Evolutionary conservation across 768 basidiomycete genomes (phyloP).

Genomic region (Dioszegia crocea): DNA sequence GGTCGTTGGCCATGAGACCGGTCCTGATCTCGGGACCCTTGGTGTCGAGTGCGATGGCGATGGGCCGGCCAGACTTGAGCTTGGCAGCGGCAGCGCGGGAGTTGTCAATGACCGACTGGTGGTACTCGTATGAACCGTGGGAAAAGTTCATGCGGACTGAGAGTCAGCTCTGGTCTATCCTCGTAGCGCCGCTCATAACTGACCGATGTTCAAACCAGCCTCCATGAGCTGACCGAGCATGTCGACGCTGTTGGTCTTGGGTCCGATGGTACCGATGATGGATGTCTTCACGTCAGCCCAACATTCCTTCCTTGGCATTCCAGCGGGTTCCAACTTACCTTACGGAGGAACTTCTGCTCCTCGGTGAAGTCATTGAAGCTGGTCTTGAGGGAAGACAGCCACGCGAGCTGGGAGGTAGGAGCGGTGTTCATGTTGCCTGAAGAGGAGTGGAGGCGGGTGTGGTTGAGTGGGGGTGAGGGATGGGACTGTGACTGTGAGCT

Average conservation of each 20-base stretch:
- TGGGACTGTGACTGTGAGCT: neutral
- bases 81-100: constrained; percentile 73
- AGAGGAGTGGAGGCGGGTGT: neutral
- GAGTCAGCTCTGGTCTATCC: neutral
- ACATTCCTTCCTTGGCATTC: neutral
- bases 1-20: constrained; percentile 78
- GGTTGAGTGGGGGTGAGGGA: neutral
- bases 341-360: constrained; percentile 80
- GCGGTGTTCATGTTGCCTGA: constrained; percentile 4
- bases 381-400: constrained; percentile 79
- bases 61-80: constrained; percentile 74
- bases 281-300: constrained; percentile 63
- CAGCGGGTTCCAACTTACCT: constrained; percentile 57
- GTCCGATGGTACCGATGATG: constrained; percentile 99
- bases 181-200: constrained; percentile 45
- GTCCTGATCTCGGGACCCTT: constrained; percentile 99
- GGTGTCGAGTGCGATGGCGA: constrained; percentile 97
- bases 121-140: constrained; percentile 96
- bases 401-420: constrained; percentile 67
- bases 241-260: constrained; percentile 89
- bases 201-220: constrained; percentile 97
- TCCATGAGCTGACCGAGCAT: constrained; percentile 75
- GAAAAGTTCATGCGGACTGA: constrained; percentile 99
- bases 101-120: constrained; percentile 99
- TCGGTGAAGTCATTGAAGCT: constrained; percentile 67